Base-by-base conservation (phyloP, 495 filamentous ascomycete species). In the Penicillium diatomitis region DNA sequence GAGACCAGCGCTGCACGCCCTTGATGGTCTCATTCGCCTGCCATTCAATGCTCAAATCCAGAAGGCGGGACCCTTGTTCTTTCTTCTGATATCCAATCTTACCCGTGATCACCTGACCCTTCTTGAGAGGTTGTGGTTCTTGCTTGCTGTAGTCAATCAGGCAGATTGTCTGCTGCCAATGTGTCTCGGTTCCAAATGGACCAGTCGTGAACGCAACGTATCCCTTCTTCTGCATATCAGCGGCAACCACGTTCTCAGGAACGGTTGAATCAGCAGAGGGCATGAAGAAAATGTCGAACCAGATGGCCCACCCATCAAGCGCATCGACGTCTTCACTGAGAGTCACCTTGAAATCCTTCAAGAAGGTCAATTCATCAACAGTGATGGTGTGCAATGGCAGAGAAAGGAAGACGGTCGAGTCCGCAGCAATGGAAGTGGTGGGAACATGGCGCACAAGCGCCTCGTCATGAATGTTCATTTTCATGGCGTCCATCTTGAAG, bases 251-350 rank as follows among this genome's bases (percentile, higher is more conserved):
- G 56, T 78, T 60, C 12, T 71, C 61, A 3, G 75, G 66, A 12
- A 78, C 57, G 4, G 55, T 55, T 42, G 71, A 65, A 5, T 71
- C 63, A 12, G 66, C 56, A 2, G 72, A 71, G 3, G 73, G 72
- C 60, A 79, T 68, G 57, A 84, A 83, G 66, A 79, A 80, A 4
- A 77, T 80, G 54, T 84, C 81, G 50, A 84, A 83, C 79, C 80
- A 83, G 48, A 83, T 75, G 12, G 71, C 66, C 61, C 71, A 84
- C 10, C 79, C 81, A 63, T 83, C 77, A 27, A 84, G 66, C 3
- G 71, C 63, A 50, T 80, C 74, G 43, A 81, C 70, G 52, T 81
- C 72, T 51, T 72, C 54, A n/a, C 63, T 68, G 11, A 83, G 40
- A 34, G 68, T 77, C n/a, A 72, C 68, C 39, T 75, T 47, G 60